Evolutionary conservation across 805 yeast genomes (phyloP).

Genomic region (Candida ulmi): DNA sequence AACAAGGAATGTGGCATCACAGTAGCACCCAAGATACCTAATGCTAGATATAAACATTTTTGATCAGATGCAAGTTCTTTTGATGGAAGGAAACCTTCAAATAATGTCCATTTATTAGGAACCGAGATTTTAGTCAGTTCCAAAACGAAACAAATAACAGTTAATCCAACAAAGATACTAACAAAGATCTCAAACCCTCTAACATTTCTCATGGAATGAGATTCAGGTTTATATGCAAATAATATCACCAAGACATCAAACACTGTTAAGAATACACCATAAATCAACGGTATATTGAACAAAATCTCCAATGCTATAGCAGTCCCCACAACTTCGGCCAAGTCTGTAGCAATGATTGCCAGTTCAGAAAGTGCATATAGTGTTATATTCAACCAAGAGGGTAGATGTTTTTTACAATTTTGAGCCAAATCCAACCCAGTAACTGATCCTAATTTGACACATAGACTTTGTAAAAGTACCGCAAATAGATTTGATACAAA

Average conservation of each 20-base stretch:
- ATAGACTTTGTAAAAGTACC: slow-evolving; percentile 61
- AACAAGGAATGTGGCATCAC: slow-evolving; percentile 92
- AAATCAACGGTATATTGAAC: slow-evolving; percentile 63
- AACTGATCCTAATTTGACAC: slow-evolving; percentile 72
- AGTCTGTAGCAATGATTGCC: slow-evolving; percentile 87
- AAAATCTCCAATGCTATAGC: slow-evolving; percentile 80
- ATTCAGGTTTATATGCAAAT: slow-evolving; percentile 70
- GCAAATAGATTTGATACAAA: slow-evolving; percentile 69
- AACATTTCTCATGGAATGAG: slow-evolving; percentile 69
- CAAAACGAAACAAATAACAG: slow-evolving; percentile 69
- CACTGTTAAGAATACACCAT: slow-evolving; percentile 76
- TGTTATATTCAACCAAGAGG: slow-evolving; percentile 49
- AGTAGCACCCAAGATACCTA: slow-evolving; percentile 89
- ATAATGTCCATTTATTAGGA: slow-evolving; percentile 45
- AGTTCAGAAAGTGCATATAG: slow-evolving; percentile 73
- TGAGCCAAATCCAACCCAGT: slow-evolving; percentile 78
- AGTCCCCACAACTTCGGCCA: slow-evolving; percentile 93
- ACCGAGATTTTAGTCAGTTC: slow-evolving; percentile 59
- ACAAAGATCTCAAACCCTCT: slow-evolving; percentile 77
- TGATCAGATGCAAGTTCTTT: slow-evolving; percentile 46
- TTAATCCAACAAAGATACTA: slow-evolving; percentile 59
- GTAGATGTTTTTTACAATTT: slow-evolving; percentile 64
- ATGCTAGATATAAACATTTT: slow-evolving; percentile 65
- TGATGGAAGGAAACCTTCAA: slow-evolving; percentile 69
- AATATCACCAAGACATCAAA: slow-evolving; percentile 75